Percentiles rank a stretch among this genome's conserved stretches.
These are phyloP conservation scores for Zalaria sp. DNA, from an alignment of 2,329 filamentous ascomycete species.

Conservation along the genomic window DNA sequence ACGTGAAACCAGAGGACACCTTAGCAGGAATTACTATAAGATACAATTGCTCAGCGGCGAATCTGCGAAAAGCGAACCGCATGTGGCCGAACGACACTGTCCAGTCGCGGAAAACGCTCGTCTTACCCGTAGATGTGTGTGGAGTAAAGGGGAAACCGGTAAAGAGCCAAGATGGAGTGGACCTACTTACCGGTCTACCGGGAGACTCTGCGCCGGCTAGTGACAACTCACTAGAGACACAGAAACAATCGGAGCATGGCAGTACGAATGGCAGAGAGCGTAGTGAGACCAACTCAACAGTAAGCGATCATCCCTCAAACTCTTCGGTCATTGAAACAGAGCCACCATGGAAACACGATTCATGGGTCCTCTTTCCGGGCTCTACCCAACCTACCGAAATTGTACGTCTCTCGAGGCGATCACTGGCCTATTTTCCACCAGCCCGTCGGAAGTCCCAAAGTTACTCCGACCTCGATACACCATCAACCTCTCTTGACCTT, in stretches of 20 bases:
- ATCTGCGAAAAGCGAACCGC: conserved; percentile 75
- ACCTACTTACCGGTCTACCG: conserved; percentile 11
- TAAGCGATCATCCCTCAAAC: conserved; percentile 19
- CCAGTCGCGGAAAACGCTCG: conserved; percentile 65
- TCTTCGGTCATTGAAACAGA: conserved; percentile 40
- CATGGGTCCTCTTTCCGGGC: conserved; percentile 73
- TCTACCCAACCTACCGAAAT: conserved; percentile 65
- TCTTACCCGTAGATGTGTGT: conserved; percentile 82
- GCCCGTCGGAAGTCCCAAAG: conserved; percentile 75
- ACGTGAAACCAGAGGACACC: conserved; percentile 69
- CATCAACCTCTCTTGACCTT: conserved; percentile 50
- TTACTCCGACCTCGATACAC: conserved; percentile 46
- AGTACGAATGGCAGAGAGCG: conserved; percentile 7
- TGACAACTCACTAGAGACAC: conserved; percentile 3
- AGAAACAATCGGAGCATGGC: neutral
- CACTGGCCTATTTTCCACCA: conserved; percentile 84
- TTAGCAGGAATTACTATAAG: conserved; percentile 82
- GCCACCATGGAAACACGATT: conserved; percentile 68
- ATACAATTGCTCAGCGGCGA: conserved; percentile 73
- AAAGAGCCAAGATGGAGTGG: conserved; percentile 18
- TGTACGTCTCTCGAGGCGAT: conserved; percentile 63
- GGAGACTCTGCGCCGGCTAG: neutral
- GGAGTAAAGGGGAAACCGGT: conserved; percentile 59
- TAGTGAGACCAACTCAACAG: conserved; percentile 22
- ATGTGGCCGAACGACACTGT: conserved; percentile 92